phyloP scores from a whole-genome alignment of 2,329 filamentous ascomycete species.

The Verticillium nonalfalfae region DNA sequence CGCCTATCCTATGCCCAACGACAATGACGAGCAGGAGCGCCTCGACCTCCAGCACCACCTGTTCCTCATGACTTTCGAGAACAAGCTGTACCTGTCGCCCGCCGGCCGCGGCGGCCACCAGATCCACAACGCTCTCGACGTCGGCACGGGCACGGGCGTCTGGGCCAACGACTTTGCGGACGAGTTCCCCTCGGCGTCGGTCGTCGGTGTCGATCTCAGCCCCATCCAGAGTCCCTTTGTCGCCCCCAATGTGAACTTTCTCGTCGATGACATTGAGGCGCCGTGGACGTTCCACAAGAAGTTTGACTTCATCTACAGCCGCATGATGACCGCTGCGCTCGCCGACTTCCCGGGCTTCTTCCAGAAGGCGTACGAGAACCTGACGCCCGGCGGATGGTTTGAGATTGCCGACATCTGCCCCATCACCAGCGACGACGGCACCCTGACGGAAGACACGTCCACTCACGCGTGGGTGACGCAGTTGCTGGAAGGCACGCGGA shows the following conservation, averaged over 20 bases:
- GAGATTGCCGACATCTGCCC: slow-evolving; percentile 35
- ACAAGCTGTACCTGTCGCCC: slow-evolving; percentile 21
- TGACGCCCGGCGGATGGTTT: slow-evolving; percentile 36
- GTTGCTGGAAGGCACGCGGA: slow-evolving; percentile 1
- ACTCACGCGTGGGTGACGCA: neutral
- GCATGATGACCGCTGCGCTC: slow-evolving; percentile 13
- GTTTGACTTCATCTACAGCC: slow-evolving; percentile 18
- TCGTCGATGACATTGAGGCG: slow-evolving; percentile 33
- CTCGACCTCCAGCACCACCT: slow-evolving; percentile 30
- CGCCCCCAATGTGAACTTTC: slow-evolving; percentile 36
- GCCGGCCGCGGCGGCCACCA: slow-evolving; percentile 11
- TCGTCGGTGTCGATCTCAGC: slow-evolving; percentile 49
- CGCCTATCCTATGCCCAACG: neutral
- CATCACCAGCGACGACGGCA: slow-evolving; percentile 35
- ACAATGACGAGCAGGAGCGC: slow-evolving; percentile 18
- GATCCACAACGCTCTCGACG: slow-evolving; percentile 29
- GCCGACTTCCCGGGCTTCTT: slow-evolving; percentile 15
- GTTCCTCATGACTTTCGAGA: slow-evolving; percentile 22
- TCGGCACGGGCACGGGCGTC: slow-evolving; percentile 40
- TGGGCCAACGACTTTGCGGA: slow-evolving; percentile 41
- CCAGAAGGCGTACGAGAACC: slow-evolving; percentile 12
- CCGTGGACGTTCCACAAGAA: slow-evolving; percentile 27
- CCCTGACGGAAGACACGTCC: slow-evolving; percentile 15
- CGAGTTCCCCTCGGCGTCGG: slow-evolving; percentile 36
- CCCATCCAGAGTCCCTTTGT: slow-evolving; percentile 45